Evolutionary conservation across 495 filamentous ascomycete species (phyloP).

Genomic region (Penicillium chermesinum): DNA sequence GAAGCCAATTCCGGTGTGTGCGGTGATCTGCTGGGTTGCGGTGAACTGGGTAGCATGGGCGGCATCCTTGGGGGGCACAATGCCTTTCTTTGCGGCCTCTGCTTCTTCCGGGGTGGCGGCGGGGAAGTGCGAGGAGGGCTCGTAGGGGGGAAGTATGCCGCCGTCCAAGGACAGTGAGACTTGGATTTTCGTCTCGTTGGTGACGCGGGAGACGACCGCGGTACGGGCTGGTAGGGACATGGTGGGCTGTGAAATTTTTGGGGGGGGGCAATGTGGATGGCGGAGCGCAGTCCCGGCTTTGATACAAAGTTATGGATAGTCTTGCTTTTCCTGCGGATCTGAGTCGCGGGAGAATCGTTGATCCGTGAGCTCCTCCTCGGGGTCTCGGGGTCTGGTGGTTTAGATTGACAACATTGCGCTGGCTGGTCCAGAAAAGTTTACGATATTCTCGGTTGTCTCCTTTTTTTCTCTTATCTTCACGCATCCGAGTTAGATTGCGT

Average conservation of each 20-base stretch:
- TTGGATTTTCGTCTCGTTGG: constrained; percentile 95
- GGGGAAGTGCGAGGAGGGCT: constrained; percentile 45
- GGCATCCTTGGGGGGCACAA: constrained; percentile 72
- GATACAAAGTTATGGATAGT: too few relatives aligned
- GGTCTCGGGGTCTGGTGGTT: constrained; percentile 2
- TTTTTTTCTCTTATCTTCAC: neutral
- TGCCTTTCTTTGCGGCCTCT: constrained; percentile 61
- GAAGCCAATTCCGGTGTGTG: constrained; percentile 96
- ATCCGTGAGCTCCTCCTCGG: constrained; percentile 14
- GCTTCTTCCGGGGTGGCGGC: constrained; percentile 33
- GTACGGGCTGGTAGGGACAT: constrained; percentile 53
- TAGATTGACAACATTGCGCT: constrained; percentile 5
- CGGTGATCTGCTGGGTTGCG: constrained; percentile 73
- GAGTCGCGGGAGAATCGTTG: constrained; percentile 20
- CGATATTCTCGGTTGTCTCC: neutral
- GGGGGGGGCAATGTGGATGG: neutral
- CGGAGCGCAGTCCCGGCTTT: neutral
- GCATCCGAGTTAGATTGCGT: too few relatives aligned
- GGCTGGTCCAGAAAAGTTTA: constrained; percentile 18
- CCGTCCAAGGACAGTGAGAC: constrained; percentile 90
- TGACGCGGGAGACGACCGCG: constrained; percentile 72
- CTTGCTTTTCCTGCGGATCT: too few relatives aligned
- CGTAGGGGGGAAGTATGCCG: constrained; percentile 61
- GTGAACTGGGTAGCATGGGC: constrained; percentile 78
- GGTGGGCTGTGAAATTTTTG: neutral